Base-by-base conservation (phyloP, 2,329 filamentous ascomycete species). In the Mycosphaerella sp. region DNA sequence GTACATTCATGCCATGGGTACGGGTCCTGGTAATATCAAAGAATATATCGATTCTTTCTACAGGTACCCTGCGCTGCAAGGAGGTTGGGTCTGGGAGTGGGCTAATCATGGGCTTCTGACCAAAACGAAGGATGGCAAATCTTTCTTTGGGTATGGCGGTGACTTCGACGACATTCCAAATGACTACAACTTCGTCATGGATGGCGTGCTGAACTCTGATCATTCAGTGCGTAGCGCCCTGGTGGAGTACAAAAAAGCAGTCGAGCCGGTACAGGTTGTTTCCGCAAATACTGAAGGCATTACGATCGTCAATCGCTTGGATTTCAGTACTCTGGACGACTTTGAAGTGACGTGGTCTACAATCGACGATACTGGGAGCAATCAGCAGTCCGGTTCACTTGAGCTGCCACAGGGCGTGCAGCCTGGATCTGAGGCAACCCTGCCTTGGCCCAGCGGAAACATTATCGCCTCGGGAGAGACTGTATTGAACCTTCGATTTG, bases 41-140 rank as follows among this genome's bases (percentile, higher is more conserved):
- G 84, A 87, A 54, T 88, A 88, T 53, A 73, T 84, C 43, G 73
- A 81, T 36, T 74, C 76, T 0, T 88, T 87, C 69, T 76, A 78
- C 28, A 73, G 73, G 25, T 71, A 85, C 53, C 76, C 76, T 0
- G 75, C 76, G 2, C 73, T 87, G 0, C 83, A 86, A 61, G 84
- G 84, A 9, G 84, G 84, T 0, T 70, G 71, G 61, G 66, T 71
- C 0, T 74, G 71, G 71, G 71, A 74, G 45, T 73, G 71, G 71
- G 70, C 71, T 1, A 74, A 74, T 30, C 71, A 74, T 40, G 71
- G 71, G 12, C 64, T 73, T 2, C 53, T 71, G 14, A 71, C 66
- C 4, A 71, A 71, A 51, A 67, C 67, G 41, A 65, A 68, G 39
- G 56, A 67, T 16, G 65, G 65, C 14, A 68, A 71, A 4, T 60